These are phyloP conservation scores for Chrysochromulina parva DNA, from an alignment of 78 protist species.

Conservation along the genomic window DNA sequence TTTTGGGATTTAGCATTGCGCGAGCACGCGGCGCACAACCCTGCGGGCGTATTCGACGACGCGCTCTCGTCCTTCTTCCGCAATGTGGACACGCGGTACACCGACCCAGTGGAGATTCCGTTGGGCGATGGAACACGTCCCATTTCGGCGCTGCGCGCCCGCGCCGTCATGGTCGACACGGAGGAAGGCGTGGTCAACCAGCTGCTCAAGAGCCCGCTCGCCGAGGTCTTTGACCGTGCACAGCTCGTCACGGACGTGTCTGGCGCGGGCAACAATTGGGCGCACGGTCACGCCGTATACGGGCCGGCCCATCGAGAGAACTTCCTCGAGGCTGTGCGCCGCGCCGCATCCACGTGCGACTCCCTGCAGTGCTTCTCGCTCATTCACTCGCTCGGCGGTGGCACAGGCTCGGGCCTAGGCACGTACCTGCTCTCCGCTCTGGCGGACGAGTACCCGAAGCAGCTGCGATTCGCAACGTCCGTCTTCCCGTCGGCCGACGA, in stretches of 20 bases:
- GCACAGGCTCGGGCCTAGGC: conserved; percentile 90
- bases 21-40: conserved; percentile 55
- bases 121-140: not conserved
- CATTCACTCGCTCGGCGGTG: conserved; percentile 77
- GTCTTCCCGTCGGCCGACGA: conserved; percentile 74
- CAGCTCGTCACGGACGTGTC: conserved; percentile 59
- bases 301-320: conserved; percentile 55
- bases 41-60: conserved; percentile 46
- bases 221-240: conserved; percentile 58
- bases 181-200: conserved; percentile 83
- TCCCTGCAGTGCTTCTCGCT: conserved; percentile 68
- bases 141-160: conserved; percentile 1
- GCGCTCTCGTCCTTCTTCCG: conserved; percentile 67
- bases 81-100: conserved; percentile 37
- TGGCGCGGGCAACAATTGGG: conserved; percentile 90
- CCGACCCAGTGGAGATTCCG: not conserved
- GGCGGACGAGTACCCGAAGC: conserved; percentile 56
- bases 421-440: conserved; percentile 52
- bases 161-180: conserved; percentile 80
- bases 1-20: conserved; percentile 81
- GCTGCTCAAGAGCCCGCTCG: conserved; percentile 49
- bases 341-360: conserved; percentile 67
- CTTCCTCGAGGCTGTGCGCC: conserved; percentile 40
- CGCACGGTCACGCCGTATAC: conserved; percentile 54
- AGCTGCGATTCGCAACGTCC: not conserved